Evolutionary conservation across 2,329 filamentous ascomycete species (phyloP).

Genomic region (Taxawa tesnikishii): DNA sequence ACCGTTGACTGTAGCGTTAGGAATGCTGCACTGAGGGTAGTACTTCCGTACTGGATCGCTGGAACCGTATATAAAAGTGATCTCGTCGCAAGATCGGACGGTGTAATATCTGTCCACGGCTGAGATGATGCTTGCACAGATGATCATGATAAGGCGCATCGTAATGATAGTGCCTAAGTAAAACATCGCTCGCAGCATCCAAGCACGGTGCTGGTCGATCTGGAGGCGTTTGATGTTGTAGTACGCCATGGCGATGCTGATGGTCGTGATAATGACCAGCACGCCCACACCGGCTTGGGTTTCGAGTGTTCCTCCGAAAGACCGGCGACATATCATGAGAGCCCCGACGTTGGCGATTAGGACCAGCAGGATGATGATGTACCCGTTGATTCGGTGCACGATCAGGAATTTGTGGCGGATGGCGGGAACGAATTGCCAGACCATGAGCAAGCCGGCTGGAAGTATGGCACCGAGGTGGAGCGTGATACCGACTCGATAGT

Average conservation of each 20-base stretch:
- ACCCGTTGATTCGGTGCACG: constrained; percentile 50
- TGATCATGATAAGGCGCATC: constrained; percentile 34
- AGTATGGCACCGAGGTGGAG: constrained; percentile 30
- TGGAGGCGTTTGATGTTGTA: constrained; percentile 48
- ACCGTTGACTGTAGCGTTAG: constrained; percentile 5
- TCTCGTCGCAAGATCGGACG: constrained; percentile 35
- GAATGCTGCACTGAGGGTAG: constrained; percentile 30
- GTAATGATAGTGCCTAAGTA: constrained; percentile 42
- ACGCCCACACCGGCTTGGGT: constrained; percentile 34
- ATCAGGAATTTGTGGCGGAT: constrained; percentile 35
- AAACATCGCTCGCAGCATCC: constrained; percentile 42
- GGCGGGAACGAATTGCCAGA: constrained; percentile 29
- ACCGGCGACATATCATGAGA: constrained; percentile 38
- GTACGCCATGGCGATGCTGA: constrained; percentile 34
- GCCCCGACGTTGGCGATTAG: constrained; percentile 35
- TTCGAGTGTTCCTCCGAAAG: constrained; percentile 43
- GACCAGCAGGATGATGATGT: constrained; percentile 38
- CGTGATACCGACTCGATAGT: constrained; percentile 26
- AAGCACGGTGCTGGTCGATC: constrained; percentile 51
- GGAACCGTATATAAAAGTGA: constrained; percentile 28
- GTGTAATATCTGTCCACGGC: constrained; percentile 21
- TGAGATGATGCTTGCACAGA: constrained; percentile 28
- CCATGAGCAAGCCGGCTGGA: constrained; percentile 25
- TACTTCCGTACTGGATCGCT: constrained; percentile 11
- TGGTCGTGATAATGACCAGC: constrained; percentile 33